A percentile compares a stretch with the other conserved stretches of the same genome.
These are phyloP conservation scores for Pseudocercospora vitis DNA, from an alignment of 2,329 filamentous ascomycete genomes.

Conservation along the genomic window DNA sequence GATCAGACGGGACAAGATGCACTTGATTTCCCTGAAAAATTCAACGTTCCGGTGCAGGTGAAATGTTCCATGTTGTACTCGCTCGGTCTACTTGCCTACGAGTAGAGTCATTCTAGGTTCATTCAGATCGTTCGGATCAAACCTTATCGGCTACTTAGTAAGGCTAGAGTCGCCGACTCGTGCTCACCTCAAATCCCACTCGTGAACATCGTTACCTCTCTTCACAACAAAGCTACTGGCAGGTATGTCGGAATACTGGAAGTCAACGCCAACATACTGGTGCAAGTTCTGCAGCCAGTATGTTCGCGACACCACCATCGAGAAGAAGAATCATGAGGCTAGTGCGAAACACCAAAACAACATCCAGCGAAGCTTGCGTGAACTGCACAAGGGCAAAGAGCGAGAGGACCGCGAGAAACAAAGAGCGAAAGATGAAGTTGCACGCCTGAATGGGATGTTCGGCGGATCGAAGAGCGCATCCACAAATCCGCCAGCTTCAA, in stretches of 20 bases:
- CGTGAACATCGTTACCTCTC: too few relatives aligned
- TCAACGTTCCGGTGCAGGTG: too few relatives aligned
- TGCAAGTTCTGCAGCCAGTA: slow-evolving; percentile 94
- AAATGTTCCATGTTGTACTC: too few relatives aligned
- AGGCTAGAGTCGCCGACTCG: too few relatives aligned
- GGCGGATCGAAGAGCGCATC: slow-evolving; percentile 44
- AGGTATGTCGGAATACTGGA: slow-evolving; percentile 99
- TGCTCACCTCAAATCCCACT: too few relatives aligned
- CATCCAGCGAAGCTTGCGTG: slow-evolving; percentile 85
- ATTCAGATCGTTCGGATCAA: too few relatives aligned
- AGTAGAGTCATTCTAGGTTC: too few relatives aligned
- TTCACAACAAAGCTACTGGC: too few relatives aligned
- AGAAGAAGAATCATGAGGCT: slow-evolving; percentile 58
- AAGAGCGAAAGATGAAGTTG: slow-evolving; percentile 75
- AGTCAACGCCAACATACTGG: slow-evolving; percentile 95
- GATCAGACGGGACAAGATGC: too few relatives aligned
- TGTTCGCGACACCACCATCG: slow-evolving; percentile 89
- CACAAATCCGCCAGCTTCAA: slow-evolving; percentile 34
- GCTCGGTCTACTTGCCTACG: too few relatives aligned
- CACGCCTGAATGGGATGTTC: slow-evolving; percentile 77
- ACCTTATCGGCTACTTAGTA: too few relatives aligned
- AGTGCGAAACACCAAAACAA: slow-evolving; percentile 53
- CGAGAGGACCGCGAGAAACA: slow-evolving; percentile 78
- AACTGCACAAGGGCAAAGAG: slow-evolving; percentile 83
- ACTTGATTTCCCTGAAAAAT: too few relatives aligned